Evolutionary conservation across 129 eudicot genomes (phyloP).

Genomic region (Tagetes patula): DNA sequence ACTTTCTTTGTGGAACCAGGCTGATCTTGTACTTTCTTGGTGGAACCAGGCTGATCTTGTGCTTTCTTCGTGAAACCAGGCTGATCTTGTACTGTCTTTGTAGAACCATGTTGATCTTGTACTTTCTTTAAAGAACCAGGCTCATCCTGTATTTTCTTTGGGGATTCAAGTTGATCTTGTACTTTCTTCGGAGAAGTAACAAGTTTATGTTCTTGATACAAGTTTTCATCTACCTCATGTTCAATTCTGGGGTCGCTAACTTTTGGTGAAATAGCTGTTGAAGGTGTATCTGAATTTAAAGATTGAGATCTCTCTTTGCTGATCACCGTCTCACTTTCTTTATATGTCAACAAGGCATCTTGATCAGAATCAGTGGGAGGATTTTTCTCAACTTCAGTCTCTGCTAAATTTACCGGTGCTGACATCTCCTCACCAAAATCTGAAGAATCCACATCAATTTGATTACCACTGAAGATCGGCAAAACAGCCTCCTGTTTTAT

Average conservation of each 20-base stretch:
- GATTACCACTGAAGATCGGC: conserved; percentile 43
- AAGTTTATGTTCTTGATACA: conserved; percentile 44
- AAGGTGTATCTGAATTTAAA: conserved; percentile 41
- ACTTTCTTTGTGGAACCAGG: conserved; percentile 50
- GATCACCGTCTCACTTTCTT: conserved; percentile 32
- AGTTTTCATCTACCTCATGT: conserved; percentile 39
- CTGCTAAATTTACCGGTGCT: conserved; percentile 34
- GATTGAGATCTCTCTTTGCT: conserved; percentile 47
- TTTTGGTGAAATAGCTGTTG: conserved; percentile 33
- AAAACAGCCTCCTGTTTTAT: conserved; percentile 31
- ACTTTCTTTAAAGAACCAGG: conserved; percentile 53
- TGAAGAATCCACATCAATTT: conserved; percentile 35
- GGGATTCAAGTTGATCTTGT: conserved; percentile 46
- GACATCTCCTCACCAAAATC: conserved; percentile 35
- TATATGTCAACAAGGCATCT: conserved; percentile 44
- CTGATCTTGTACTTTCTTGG: conserved; percentile 65
- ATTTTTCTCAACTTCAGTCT: conserved; percentile 40
- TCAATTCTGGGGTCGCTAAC: conserved; percentile 40
- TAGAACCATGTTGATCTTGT: conserved; percentile 48
- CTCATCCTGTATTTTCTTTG: conserved; percentile 43
- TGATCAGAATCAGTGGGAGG: conserved; percentile 46
- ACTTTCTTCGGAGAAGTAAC: conserved; percentile 49
- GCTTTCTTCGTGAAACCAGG: conserved; percentile 51
- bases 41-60: conserved; percentile 60
- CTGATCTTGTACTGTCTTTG: conserved; percentile 34